Conservation (phyloP, 2,329 filamentous ascomycete species). For the Cladosporium sp. region DNA sequence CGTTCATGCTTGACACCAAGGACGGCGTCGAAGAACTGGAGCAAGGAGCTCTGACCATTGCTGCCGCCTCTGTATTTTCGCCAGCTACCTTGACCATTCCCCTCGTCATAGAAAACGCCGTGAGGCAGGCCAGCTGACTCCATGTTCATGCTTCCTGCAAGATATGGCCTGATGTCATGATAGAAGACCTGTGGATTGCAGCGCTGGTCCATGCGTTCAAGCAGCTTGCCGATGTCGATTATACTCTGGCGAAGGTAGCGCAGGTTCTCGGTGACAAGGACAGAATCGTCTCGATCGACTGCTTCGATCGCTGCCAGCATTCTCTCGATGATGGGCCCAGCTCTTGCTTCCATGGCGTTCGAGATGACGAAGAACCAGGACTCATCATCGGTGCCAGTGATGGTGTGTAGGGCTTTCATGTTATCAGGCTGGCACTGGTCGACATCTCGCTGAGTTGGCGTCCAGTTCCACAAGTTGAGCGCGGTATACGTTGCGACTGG, state of each 20-base stretch:
- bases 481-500: conserved; percentile 92
- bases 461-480: conserved; percentile 93
- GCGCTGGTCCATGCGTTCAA: conserved; percentile 50
- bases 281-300: conserved; percentile 34
- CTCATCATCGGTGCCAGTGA: conserved; percentile 90
- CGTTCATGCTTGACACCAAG: conserved; percentile 46
- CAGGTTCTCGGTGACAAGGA: conserved; percentile 37
- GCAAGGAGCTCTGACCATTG: conserved; percentile 52
- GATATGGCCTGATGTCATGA: conserved; percentile 48
- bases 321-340: conserved; percentile 41
- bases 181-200: conserved; percentile 49
- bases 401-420: conserved; percentile 77
- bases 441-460: conserved; percentile 72
- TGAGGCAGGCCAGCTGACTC: conserved; percentile 46
- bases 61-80: conserved; percentile 50
- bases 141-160: conserved; percentile 54
- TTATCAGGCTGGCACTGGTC: conserved; percentile 77
- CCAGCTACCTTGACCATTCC: conserved; percentile 46
- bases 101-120: conserved; percentile 51
- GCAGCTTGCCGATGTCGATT: conserved; percentile 37
- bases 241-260: conserved; percentile 39
- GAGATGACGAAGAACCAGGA: conserved; percentile 69
- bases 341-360: conserved; percentile 50
- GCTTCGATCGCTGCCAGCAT: conserved; percentile 48
- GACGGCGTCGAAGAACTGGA: conserved; percentile 52